Conservation (phyloP, 2,329 filamentous ascomycete species). For the Fusarium pseudocircinatum region DNA sequence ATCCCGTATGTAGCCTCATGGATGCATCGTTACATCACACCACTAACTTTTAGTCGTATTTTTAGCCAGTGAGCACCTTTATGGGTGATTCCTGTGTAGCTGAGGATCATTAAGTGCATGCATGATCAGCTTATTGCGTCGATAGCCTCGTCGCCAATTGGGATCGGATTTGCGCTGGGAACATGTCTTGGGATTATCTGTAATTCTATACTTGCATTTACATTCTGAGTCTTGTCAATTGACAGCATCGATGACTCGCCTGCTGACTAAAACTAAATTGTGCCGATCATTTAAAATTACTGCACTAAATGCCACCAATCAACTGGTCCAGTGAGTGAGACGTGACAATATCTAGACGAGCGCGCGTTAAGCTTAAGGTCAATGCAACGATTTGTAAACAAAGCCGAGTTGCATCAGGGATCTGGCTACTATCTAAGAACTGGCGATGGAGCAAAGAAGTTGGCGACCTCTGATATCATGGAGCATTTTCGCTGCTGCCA, state of each 20-base stretch:
- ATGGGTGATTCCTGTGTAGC: neutral
- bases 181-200: neutral
- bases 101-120: neutral
- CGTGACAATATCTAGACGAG: neutral
- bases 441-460: neutral
- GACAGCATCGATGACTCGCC: neutral
- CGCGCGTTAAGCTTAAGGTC: neutral
- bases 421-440: neutral
- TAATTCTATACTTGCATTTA: fast-evolving
- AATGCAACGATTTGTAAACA: too few relatives aligned
- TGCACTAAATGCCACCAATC: neutral
- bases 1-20: neutral
- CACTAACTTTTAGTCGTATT: neutral
- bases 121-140: neutral
- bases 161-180: fast-evolving
- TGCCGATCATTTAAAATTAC: neutral
- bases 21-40: neutral
- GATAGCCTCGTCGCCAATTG: neutral
- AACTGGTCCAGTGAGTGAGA: neutral
- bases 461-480: neutral
- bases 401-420: neutral
- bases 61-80: neutral
- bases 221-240: fast-evolving
- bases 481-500: neutral
- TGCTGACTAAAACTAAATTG: neutral